Base-by-base conservation (phyloP, 495 filamentous ascomycete genomes). In the Xanthoparmelia taractica region DNA sequence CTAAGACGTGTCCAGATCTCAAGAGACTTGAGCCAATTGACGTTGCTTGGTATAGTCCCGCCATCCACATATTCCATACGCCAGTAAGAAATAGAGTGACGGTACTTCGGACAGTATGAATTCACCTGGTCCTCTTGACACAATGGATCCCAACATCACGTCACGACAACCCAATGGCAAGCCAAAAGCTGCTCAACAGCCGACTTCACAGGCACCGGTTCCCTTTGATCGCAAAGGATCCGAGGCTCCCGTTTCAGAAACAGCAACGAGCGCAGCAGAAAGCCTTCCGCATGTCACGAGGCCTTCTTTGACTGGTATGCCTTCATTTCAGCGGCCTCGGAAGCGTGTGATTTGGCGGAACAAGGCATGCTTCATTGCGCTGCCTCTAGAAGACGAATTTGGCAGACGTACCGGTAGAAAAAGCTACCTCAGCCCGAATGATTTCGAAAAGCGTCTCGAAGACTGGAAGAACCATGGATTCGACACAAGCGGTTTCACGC, bases 391-490 rank as follows among this genome's bases (percentile, higher is more conserved):
- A 67, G 87, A 89, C 68, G 79, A 85, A 64, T 76, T n/a, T 47
- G 60, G 47, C 43, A 65, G 31, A 40, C 59, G 15, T 15, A 62
- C 60, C 56, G 61, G 50, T 47, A 59, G 86, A 71, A 83, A 82
- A 70, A 73, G 66, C 45, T 74, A 81, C 20, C 73, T 97, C 64
- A 85, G 73, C 36, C 70, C 77, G 20, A 71, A 75, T 29, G 86
- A 91, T 57, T 84, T 91, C 7, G 72, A 84, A 23, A 74, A 80
- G n/a, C 85, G 85, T 69, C 68, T 96, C 63, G 79, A 82, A 57
- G 75, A 79, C 36, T 95, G 89, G 86, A 82, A 88, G 69, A 74
- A 87, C 54, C 73, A 86, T 63, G 94, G 92, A 13, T 96, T 92
- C 69, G 80, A 89, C 72, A 81, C 81, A 47, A 75, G 79, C 8